Evolutionary conservation across 1,284 basidiomycete genomes (phyloP).

Genomic region (Puccinia novopanici): DNA sequence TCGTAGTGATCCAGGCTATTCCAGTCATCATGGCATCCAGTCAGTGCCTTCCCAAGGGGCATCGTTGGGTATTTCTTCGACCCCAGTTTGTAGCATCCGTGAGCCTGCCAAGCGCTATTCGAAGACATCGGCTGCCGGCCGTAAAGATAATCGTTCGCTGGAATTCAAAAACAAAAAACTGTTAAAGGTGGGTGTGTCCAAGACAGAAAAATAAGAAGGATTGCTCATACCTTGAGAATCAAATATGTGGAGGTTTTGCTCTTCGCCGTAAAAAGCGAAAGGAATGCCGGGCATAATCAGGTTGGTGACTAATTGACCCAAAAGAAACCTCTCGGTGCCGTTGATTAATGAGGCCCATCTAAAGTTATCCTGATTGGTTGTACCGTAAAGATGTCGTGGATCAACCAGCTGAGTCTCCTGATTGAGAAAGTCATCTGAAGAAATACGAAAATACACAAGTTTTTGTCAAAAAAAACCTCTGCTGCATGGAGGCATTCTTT

Average conservation of each 20-base stretch:
- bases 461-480: too few relatives aligned
- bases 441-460: neutral
- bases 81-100: constrained; percentile 84
- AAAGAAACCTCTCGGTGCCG: constrained; percentile 72
- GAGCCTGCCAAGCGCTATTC: constrained; percentile 81
- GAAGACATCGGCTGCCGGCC: constrained; percentile 89
- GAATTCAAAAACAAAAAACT: neutral
- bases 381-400: constrained; percentile 79
- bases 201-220: neutral
- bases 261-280: constrained; percentile 62
- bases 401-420: constrained; percentile 69
- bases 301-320: constrained; percentile 75
- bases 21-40: constrained; percentile 82
- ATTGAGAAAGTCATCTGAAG: constrained; percentile 77
- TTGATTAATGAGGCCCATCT: constrained; percentile 83
- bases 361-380: constrained; percentile 90
- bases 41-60: constrained; percentile 72
- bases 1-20: constrained; percentile 90
- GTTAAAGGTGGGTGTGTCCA: neutral
- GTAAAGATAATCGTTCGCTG: constrained; percentile 52
- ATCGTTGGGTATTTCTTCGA: constrained; percentile 87
- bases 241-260: constrained; percentile 41
- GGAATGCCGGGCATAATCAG: constrained; percentile 83
- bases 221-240: constrained; percentile 42
- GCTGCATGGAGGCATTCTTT: neutral